phyloP scores from a whole-genome alignment of 106 monocot species.

The Phalaenopsis equestris region DNA sequence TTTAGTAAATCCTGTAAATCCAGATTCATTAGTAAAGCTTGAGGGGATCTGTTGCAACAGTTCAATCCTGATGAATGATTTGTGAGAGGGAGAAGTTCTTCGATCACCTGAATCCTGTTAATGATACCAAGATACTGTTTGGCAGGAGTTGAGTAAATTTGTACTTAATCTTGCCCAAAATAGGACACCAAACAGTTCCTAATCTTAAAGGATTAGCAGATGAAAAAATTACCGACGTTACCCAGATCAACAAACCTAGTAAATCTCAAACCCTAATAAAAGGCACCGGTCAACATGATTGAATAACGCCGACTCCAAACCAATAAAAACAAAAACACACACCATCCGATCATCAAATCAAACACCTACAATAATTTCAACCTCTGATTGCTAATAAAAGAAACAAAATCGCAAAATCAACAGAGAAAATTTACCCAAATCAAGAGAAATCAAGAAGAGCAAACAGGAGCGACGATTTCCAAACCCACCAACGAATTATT shows the following conservation, averaged over 20 bases:
- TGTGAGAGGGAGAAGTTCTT: too few species aligned
- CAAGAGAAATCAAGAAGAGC: constrained; percentile 1
- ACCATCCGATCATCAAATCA: too few species aligned
- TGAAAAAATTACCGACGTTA: neutral
- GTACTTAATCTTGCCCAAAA: too few species aligned
- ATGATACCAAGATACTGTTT: too few species aligned
- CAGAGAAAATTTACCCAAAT: neutral
- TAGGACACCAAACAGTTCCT: neutral
- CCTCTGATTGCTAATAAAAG: too few species aligned
- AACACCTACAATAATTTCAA: too few species aligned
- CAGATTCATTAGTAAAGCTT: too few species aligned
- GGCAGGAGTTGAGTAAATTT: too few species aligned
- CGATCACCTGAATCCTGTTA: too few species aligned
- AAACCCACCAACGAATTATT: neutral
- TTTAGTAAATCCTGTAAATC: too few species aligned
- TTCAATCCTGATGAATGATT: too few species aligned
- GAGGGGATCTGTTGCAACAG: too few species aligned
- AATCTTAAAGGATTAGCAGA: neutral
- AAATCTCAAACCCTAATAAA: neutral
- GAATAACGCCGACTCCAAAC: neutral
- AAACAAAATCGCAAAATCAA: neutral
- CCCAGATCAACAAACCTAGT: neutral
- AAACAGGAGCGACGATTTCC: neutral
- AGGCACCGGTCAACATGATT: neutral
- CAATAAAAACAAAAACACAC: neutral